Conservation (phyloP, 2,329 filamentous ascomycete genomes). For the Colletotrichum neosansevieriae region DNA sequence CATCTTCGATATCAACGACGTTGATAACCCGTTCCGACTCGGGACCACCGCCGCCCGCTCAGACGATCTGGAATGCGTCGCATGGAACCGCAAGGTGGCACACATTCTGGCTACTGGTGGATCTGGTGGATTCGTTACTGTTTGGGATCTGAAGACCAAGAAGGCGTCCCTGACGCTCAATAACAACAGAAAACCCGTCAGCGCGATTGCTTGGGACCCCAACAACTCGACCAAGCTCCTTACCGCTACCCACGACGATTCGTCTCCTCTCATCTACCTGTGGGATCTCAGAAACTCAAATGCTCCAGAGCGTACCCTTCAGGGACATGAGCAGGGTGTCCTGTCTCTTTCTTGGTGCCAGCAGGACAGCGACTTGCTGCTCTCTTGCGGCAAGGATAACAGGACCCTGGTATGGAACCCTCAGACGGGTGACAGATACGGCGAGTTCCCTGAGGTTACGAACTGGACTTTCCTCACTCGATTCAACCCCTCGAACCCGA, state of each 20-base stretch:
- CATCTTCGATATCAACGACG: conserved; percentile 93
- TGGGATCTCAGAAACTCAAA: conserved; percentile 98
- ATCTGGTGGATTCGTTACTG: conserved; percentile 92
- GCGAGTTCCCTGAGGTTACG: conserved; percentile 97
- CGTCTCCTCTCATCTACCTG: conserved; percentile 85
- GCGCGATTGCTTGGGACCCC: conserved; percentile 96
- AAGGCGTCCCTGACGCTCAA: conserved; percentile 97
- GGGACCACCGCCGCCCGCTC: conserved; percentile 89
- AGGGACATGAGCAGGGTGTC: conserved; percentile 94
- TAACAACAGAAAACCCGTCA: conserved; percentile 93
- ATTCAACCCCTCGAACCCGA: conserved; percentile 94
- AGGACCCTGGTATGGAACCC: conserved; percentile 97
- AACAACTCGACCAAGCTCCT: conserved; percentile 94
- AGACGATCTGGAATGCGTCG: conserved; percentile 94
- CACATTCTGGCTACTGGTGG: conserved; percentile 97
- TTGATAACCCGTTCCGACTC: conserved; percentile 87
- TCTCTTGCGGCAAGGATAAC: conserved; percentile 98
- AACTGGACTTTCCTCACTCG: conserved; percentile 98
- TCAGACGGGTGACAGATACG: conserved; percentile 86
- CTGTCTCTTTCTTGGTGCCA: conserved; percentile 95
- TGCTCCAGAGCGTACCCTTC: conserved; percentile 87
- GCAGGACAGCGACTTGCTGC: conserved; percentile 87
- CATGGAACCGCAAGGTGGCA: conserved; percentile 98
- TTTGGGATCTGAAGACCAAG: conserved; percentile 98
- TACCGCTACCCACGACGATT: conserved; percentile 91